phyloP scores from a whole-genome alignment of 768 basidiomycete species.

The Tylopilus vinaceipallidus region DNA sequence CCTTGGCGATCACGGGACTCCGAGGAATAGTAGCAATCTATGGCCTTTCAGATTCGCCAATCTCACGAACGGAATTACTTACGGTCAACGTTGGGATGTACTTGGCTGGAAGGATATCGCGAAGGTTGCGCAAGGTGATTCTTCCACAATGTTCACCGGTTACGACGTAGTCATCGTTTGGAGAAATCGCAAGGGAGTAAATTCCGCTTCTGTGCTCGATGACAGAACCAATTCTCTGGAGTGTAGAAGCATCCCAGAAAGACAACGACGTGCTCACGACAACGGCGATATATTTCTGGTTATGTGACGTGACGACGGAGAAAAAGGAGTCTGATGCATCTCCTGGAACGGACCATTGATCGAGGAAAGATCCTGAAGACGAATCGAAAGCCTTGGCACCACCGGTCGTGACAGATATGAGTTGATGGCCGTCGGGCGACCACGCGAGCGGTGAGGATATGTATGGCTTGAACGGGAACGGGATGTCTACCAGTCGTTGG shows the following conservation, averaged over 20 bases:
- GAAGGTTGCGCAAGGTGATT: not conserved
- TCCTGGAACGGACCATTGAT: not conserved
- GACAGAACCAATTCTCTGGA: not conserved
- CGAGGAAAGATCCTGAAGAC: too few relatives aligned
- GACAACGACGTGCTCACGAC: not conserved
- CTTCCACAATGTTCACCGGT: not conserved
- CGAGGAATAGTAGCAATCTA: too few relatives aligned
- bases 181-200: not conserved
- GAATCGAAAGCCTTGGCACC: too few relatives aligned
- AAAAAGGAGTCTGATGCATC: not conserved
- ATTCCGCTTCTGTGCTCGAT: not conserved
- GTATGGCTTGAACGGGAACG: too few relatives aligned
- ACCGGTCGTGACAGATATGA: too few relatives aligned
- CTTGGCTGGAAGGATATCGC: not conserved
- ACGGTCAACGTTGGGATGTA: slow-evolving; percentile 1
- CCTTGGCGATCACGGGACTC: too few relatives aligned
- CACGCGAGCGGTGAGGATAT: too few relatives aligned
- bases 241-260: not conserved
- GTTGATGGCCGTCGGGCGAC: too few relatives aligned
- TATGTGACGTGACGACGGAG: not conserved
- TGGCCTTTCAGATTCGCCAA: too few relatives aligned
- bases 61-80: not conserved
- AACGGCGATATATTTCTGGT: not conserved
- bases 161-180: not conserved
- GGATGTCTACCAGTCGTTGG: too few relatives aligned